Percentiles rank a stretch among this genome's conserved stretches.
These are phyloP conservation scores for Blastobotrys proliferans DNA, from an alignment of 1,139 yeast genomes.

Conservation along the genomic window DNA sequence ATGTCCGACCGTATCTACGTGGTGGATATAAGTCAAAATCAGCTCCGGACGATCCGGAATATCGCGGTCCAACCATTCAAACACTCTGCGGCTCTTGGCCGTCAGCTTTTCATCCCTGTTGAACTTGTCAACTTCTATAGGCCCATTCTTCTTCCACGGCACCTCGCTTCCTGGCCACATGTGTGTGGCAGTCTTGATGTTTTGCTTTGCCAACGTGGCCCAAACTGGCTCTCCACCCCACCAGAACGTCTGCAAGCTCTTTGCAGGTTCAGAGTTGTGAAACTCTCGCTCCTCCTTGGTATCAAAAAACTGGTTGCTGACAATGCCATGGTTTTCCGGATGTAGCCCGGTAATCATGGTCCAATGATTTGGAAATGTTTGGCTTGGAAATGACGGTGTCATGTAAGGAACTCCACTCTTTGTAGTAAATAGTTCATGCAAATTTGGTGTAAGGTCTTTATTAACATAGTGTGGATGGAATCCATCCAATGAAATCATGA, in stretches of 20 bases:
- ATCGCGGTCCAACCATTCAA: slow-evolving; percentile 63
- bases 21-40: slow-evolving; percentile 76
- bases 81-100: slow-evolving; percentile 52
- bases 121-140: slow-evolving; percentile 55
- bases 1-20: slow-evolving; percentile 74
- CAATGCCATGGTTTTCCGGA: slow-evolving; percentile 83
- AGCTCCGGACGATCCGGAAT: slow-evolving; percentile 61
- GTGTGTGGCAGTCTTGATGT: slow-evolving; percentile 71
- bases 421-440: slow-evolving; percentile 52
- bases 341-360: slow-evolving; percentile 79
- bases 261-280: slow-evolving; percentile 55
- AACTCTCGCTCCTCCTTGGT: slow-evolving; percentile 53
- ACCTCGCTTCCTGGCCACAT: slow-evolving; percentile 98
- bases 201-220: slow-evolving; percentile 68
- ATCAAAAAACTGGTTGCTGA: slow-evolving; percentile 79
- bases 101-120: slow-evolving; percentile 60
- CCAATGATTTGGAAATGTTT: slow-evolving; percentile 92
- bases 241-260: slow-evolving; percentile 56
- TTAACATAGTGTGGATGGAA: slow-evolving; percentile 90
- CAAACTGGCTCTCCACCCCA: slow-evolving; percentile 95
- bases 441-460: slow-evolving; percentile 59
- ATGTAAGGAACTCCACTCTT: slow-evolving; percentile 76
- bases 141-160: slow-evolving; percentile 40
- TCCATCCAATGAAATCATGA: slow-evolving; percentile 77
- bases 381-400: slow-evolving; percentile 83